Evolutionary conservation across 352 stramenopile genomes (phyloP).

Genomic region (Globisporangium parvum): DNA sequence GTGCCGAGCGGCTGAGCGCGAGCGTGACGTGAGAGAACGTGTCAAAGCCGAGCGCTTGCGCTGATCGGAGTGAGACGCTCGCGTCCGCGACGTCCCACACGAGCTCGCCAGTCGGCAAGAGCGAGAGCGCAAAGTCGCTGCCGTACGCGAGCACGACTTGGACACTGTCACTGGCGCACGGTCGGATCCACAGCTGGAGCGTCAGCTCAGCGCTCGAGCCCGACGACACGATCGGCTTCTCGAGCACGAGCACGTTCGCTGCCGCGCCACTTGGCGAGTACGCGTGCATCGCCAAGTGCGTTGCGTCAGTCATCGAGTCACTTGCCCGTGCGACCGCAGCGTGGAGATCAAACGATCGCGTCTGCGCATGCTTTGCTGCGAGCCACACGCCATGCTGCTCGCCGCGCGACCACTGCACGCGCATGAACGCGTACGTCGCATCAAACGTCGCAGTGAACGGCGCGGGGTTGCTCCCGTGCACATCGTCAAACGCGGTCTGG

Average conservation of each 20-base stretch:
- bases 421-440: constrained; percentile 62
- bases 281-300: constrained; percentile 31
- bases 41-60: constrained; percentile 31
- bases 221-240: constrained; percentile 52
- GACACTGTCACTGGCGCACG: constrained; percentile 15
- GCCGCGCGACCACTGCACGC: constrained; percentile 72
- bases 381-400: constrained; percentile 82
- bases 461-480: constrained; percentile 65
- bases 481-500: constrained; percentile 21
- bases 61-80: constrained; percentile 28
- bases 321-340: constrained; percentile 24
- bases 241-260: constrained; percentile 47
- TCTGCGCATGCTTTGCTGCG: constrained; percentile 32
- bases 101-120: constrained; percentile 34
- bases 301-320: constrained; percentile 54
- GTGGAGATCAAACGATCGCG: constrained; percentile 31
- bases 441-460: constrained; percentile 63
- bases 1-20: constrained; percentile 28
- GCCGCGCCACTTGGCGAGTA: constrained; percentile 55
- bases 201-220: constrained; percentile 47
- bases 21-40: constrained; percentile 62
- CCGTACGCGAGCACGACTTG: constrained; percentile 60
- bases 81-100: constrained; percentile 45
- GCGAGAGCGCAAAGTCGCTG: constrained; percentile 46
- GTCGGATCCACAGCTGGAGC: constrained; percentile 65